phyloP scores from a whole-genome alignment of 257 asterid species.

The Salvia rosmarinus region DNA sequence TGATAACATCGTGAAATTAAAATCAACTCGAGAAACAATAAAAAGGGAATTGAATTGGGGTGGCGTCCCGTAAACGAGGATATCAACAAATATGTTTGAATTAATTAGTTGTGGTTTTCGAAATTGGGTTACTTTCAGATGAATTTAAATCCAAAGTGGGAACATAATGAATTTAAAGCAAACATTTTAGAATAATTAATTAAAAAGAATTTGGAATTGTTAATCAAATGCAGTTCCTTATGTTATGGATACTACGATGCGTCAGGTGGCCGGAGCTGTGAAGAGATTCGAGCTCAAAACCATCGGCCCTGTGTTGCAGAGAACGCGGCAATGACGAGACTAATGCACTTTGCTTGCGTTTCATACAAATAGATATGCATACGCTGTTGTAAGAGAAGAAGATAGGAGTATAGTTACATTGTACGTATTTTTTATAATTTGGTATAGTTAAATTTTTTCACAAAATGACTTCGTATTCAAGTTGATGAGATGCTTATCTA shows the following conservation, averaged over 20 bases:
- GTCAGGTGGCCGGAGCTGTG: constrained; percentile 62
- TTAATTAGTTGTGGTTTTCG: no score
- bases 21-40: no score
- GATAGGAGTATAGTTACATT: not conserved
- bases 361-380: not conserved
- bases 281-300: constrained; percentile 71
- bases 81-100: no score
- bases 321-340: constrained; percentile 55
- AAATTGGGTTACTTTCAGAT: no score
- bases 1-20: no score
- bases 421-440: not conserved
- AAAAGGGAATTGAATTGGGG: no score
- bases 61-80: no score
- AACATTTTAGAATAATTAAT: constrained; percentile 6
- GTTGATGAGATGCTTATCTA: no score
- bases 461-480: no score
- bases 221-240: constrained; percentile 50
- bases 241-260: constrained; percentile 58
- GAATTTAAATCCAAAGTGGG: no score
- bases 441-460: no score
- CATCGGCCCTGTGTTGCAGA: constrained; percentile 62
- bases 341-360: not conserved
- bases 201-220: not conserved
- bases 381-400: not conserved
- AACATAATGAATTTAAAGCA: constrained; percentile 25